Base-by-base conservation (phyloP, 768 basidiomycete species). In the Panellus pusillus region DNA sequence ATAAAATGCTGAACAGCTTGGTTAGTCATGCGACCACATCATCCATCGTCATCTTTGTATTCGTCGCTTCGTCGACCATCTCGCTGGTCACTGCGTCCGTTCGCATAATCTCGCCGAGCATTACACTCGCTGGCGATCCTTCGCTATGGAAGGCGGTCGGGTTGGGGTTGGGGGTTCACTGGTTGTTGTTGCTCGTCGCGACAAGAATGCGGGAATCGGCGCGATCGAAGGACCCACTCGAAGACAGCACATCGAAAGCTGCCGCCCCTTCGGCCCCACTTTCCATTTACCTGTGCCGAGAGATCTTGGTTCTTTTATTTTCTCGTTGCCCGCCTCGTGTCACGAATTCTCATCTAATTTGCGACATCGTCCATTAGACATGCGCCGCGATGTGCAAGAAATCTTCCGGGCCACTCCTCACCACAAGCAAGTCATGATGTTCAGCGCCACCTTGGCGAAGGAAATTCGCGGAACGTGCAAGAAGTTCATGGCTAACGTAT, bases 371-470 rank as follows among this genome's bases (percentile, higher is more conserved):
- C 78, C 77, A 80, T 74, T 84, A 99, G 97, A 98, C 87, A 99
- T 99, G 97, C 96, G 97, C 78, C 93, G 97, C 68, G 97, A 99
- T 70, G 96, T 99, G 61, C 97, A 99, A 85, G 97, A 99, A 78
- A 98, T 99, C 66, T 99, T 98, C 84, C 89, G 96, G 65, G 83
- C 93, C 15, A 98, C 97, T 17, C 97, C 97, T 46, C 96, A 97
- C 73, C 94, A 97, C 82, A 99, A 99, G 79, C 96, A 99, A 80
- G 97, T 99, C 63, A 99, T 99, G 97, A 99, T 99, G 97, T 99
- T 99, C 80, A 96, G 93, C 65, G 97, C 97, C 37, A 99, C 97
- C 1, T 75, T 99, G 56, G 86, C 93, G 52, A 98, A 99, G 79
- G 97, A 98, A 61, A 96, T 99, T 54, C 82, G 97, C 52, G 81